Base-by-base conservation (phyloP, 2,329 filamentous ascomycete genomes). In the Talaromyces sp. region DNA sequence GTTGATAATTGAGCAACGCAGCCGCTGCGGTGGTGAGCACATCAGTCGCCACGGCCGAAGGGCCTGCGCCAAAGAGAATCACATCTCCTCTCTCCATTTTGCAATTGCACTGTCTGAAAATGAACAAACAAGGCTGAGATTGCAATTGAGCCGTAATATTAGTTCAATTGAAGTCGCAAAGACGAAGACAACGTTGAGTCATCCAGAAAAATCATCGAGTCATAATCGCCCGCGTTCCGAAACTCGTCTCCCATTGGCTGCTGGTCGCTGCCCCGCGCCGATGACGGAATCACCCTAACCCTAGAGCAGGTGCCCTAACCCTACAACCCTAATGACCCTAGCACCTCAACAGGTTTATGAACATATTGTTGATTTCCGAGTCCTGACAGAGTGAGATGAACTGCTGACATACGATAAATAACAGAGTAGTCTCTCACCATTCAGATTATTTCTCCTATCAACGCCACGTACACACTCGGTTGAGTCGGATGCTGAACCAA, bases 51-150 rank as follows among this genome's bases (percentile, higher is more conserved):
- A 98, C 85, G 36, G 88, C 83, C n/a, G 94, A 93, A 58, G 94
- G 94, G 68, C 94, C 94, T 62, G 94, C 93, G 68, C 93, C 93
- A 72, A 96, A 97, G 80, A 96, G 95, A 70, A 89, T 86, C 76
- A 95, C 86, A 69, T 94, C 89, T 71, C 87, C 83, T 78, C 92
- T 85, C 49, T 65, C 43, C 64, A 65, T 65, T 29, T 40, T 56
- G 47, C 15, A 17, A n/a, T 15, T 54, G 29, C 29, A 19, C 17
- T 36, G 29, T 54, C n/a, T 19, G 51, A 19, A 13, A 34, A 5
- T 15, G 8, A 22, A 31, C 7, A 1, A 8, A n/a, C 19, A n/a
- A 5, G 22, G 5, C 13, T 22, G n/a, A 19, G 17, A 38, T 7
- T 27, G 43, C 47, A 47, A 47, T 22, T 22, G 19, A 22, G 43